Evolutionary conservation across 164 flowering plant genomes (phyloP).

Genomic region (Saururus chinensis): DNA sequence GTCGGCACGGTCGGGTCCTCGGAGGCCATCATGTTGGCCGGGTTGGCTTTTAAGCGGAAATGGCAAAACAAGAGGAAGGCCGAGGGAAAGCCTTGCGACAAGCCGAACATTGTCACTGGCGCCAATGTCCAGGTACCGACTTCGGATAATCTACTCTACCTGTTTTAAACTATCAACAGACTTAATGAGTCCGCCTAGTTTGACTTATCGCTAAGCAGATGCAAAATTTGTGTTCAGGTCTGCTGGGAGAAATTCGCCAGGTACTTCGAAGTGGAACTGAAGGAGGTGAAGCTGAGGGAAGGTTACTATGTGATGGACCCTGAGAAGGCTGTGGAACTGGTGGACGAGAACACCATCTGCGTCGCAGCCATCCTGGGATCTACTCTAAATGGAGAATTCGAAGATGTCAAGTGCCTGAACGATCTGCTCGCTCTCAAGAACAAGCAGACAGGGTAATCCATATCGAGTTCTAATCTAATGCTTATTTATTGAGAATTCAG

Average conservation of each 20-base stretch:
- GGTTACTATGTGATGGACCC: conserved; percentile 74
- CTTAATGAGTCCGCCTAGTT: no score
- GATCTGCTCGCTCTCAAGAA: conserved; percentile 50
- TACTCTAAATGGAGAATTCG: conserved; percentile 63
- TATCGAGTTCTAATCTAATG: no score
- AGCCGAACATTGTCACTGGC: conserved; percentile 69
- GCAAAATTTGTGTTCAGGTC: conserved; percentile 14
- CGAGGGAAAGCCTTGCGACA: conserved; percentile 46
- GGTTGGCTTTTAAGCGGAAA: conserved; percentile 62
- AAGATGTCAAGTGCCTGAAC: conserved; percentile 54
- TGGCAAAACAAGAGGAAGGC: conserved; percentile 56
- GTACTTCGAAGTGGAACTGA: conserved; percentile 69
- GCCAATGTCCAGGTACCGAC: conserved; percentile 50
- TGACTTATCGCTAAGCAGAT: background rate
- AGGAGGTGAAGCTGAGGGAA: conserved; percentile 58
- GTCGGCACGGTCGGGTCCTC: conserved; percentile 72
- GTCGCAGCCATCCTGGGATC: conserved; percentile 74
- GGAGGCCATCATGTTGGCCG: conserved; percentile 75
- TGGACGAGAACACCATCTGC: conserved; percentile 73
- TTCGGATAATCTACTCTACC: background rate
- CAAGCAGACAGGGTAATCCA: conserved; percentile 32
- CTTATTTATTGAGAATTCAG: no score
- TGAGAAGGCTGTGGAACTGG: conserved; percentile 58
- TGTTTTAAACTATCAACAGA: no score
- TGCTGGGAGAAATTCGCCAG: conserved; percentile 79